A percentile compares a stretch with the other conserved stretches of the same genome.
These are phyloP conservation scores for Clarireedia monteithiana DNA, from an alignment of 2,329 filamentous ascomycete genomes.

Conservation along the genomic window DNA sequence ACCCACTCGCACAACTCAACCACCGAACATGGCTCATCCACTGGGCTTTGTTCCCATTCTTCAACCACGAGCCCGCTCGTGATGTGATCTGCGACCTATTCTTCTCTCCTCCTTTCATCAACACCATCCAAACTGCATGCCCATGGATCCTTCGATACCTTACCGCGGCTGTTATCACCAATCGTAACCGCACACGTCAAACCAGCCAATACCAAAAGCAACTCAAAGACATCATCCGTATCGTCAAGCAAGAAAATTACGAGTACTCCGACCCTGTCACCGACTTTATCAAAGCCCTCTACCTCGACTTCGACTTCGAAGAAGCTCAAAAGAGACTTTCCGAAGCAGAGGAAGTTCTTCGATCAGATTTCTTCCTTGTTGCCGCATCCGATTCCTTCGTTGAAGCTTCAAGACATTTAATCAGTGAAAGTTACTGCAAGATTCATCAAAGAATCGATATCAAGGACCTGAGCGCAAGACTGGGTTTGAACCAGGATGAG, in stretches of 20 bases:
- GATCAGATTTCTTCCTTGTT: slow-evolving; percentile 91
- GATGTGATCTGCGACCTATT: slow-evolving; percentile 91
- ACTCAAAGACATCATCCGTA: slow-evolving; percentile 91
- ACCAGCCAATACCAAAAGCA: slow-evolving; percentile 91
- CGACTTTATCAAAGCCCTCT: slow-evolving; percentile 91
- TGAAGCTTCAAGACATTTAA: slow-evolving; percentile 88
- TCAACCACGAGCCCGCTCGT: slow-evolving; percentile 90
- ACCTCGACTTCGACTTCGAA: slow-evolving; percentile 94
- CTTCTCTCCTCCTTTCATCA: slow-evolving; percentile 97
- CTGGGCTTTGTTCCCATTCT: slow-evolving; percentile 98
- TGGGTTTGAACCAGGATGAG: slow-evolving; percentile 87
- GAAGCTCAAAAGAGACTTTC: slow-evolving; percentile 85
- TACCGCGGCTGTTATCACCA: slow-evolving; percentile 88
- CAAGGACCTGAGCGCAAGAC: slow-evolving; percentile 85
- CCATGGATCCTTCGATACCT: slow-evolving; percentile 96
- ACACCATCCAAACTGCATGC: slow-evolving; percentile 97
- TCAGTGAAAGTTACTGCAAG: slow-evolving; percentile 99
- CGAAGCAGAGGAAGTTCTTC: slow-evolving; percentile 84
- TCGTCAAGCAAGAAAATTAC: slow-evolving; percentile 94
- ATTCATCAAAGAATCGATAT: slow-evolving; percentile 99
- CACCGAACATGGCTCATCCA: slow-evolving; percentile 97
- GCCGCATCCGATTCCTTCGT: slow-evolving; percentile 82
- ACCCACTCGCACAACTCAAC: slow-evolving; percentile 88
- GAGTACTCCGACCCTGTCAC: slow-evolving; percentile 96
- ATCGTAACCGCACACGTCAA: slow-evolving; percentile 73